Conservation (phyloP, 805 yeast genomes). For the Debaryomyces hansenii region DNA sequence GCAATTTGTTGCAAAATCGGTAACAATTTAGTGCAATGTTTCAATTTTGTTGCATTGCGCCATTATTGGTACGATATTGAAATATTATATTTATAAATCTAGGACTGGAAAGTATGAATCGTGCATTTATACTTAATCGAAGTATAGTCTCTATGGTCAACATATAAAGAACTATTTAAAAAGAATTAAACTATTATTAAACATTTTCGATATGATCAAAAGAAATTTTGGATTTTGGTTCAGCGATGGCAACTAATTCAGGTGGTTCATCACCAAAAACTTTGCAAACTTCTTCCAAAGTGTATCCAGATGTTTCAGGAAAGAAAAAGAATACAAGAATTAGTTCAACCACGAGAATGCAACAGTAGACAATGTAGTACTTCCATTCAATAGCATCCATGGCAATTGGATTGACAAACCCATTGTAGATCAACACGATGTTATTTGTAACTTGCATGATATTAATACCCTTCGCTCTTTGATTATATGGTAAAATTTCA, state of each 20-base stretch:
- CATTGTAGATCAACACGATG: conserved; percentile 16
- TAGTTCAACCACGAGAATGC: conserved; percentile 24
- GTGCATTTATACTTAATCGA: no score
- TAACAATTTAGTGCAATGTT: not conserved
- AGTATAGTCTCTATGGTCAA: no score
- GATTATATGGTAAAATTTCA: conserved; percentile 32
- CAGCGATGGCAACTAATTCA: not conserved
- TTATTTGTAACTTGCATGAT: conserved; percentile 17
- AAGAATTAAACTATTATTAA: not conserved
- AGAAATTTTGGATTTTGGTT: not conserved
- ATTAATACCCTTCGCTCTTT: conserved; percentile 33
- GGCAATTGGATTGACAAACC: conserved; percentile 22
- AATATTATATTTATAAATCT: no score
- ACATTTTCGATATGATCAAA: not conserved
- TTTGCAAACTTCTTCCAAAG: conserved; percentile 34
- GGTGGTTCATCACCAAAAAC: conserved; percentile 23
- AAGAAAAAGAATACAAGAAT: conserved; percentile 22
- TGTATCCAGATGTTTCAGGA: conserved; percentile 33
- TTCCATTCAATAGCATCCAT: conserved; percentile 35
- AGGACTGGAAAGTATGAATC: no score
- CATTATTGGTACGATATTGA: not conserved
- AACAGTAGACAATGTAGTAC: conserved; percentile 34
- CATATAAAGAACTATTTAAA: no score
- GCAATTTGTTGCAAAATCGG: not conserved
- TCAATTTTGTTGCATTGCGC: not conserved